Evolutionary conservation across 768 basidiomycete genomes (phyloP), one percentile per base, ranked within the genome.

Genomic region (Rhodosporidiobolus sp.): DNA sequence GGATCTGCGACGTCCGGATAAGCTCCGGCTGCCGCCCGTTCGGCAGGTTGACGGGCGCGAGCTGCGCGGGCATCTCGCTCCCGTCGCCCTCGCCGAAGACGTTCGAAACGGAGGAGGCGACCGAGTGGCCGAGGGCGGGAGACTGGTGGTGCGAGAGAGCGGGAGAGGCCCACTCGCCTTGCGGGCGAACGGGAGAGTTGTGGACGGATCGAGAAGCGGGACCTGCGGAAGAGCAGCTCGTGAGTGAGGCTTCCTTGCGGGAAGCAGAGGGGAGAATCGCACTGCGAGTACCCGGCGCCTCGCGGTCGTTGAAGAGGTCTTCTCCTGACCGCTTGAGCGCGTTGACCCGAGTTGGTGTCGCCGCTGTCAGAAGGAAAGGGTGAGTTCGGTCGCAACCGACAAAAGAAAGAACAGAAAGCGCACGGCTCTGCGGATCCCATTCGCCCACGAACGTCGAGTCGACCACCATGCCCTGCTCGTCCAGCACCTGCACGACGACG

Each of bases 1-100:
- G 55, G 68, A 76, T 72, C 53, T 76, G 74, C 22, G 67, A 69
- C 22, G 74, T 76, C 16, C 74, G 70, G 19, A 76, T 17, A 11
- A 76, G 67, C 20, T 70, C 70, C 28, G 74, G 74, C 43, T 76
- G 74, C 4, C 56, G 55, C 32, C 53, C 52, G 17, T 65, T n/a
- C n/a, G 14, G 45, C 45, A 11, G 32, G 50, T 14, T 1, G n/a
- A 28, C 28, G 28, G 24, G 48, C 59, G 54, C 16, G 8, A 49
- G 48, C 52, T 8, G 52, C 52, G 12, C n/a, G 26, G 26, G 22
- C 22, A n/a, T 7, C 8, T 28, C 52, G 52, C n/a, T 4, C 3
- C 12, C 24, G 22, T n/a, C n/a, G 7, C 20, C 22, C 7, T 22
- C 55, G 5, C 28, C 32, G 5, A 32, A 20, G 35, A 20, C 43